Conservation (phyloP, 208 protist species). For the Crithidia acanthocephali region DNA sequence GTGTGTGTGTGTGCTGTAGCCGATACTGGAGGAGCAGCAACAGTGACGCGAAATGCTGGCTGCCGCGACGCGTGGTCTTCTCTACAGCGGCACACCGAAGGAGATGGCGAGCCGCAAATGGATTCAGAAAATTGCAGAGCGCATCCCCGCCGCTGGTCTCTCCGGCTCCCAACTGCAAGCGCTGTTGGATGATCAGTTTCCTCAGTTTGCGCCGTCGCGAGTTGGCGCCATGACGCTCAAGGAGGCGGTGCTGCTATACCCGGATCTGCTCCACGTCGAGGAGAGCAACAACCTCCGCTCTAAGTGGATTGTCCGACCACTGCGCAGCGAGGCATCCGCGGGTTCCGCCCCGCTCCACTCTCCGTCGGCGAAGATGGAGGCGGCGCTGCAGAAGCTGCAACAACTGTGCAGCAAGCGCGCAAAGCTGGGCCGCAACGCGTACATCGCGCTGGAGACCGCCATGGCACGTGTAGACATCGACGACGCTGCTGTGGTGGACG, state of each 20-base stretch:
- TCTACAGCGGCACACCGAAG: neutral
- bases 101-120: neutral
- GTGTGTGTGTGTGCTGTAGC: neutral
- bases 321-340: neutral
- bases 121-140: conserved; percentile 46
- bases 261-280: conserved; percentile 51
- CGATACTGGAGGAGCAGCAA: neutral
- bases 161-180: conserved; percentile 63
- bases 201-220: conserved; percentile 44
- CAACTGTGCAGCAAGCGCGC: conserved; percentile 26
- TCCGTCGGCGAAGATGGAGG: conserved; percentile 19
- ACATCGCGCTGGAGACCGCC: conserved; percentile 41
- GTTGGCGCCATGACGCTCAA: conserved; percentile 54
- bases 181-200: conserved; percentile 64
- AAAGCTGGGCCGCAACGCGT: conserved; percentile 22
- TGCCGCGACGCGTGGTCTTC: neutral
- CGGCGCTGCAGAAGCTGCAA: conserved; percentile 20
- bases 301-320: conserved; percentile 49
- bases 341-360: conserved; percentile 4
- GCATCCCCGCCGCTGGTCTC: conserved; percentile 43
- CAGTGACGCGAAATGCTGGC: conserved; percentile 17
- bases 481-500: conserved; percentile 38
- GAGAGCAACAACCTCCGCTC: conserved; percentile 10
- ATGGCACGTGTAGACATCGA: conserved; percentile 37
- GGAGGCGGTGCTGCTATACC: conserved; percentile 54